Evolutionary conservation across 2,329 filamentous ascomycete species (phyloP).

Genomic region (Ascochyta viciae-villosae): DNA sequence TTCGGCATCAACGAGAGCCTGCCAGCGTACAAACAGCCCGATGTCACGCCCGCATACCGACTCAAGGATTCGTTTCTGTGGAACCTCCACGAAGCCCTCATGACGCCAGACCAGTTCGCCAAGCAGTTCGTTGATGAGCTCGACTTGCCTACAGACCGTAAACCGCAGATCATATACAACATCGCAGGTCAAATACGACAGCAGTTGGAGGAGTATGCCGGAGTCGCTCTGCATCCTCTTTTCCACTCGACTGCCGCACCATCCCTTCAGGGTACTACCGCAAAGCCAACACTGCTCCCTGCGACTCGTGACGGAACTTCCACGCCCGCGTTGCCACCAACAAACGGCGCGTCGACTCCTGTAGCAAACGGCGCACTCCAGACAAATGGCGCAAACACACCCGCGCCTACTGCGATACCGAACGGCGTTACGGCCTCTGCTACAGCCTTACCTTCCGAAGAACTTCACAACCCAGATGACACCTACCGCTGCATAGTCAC

Average conservation of each 20-base stretch:
- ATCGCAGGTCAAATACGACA: slow-evolving; percentile 95
- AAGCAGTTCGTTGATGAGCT: slow-evolving; percentile 88
- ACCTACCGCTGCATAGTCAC: slow-evolving; percentile 93
- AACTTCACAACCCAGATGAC: slow-evolving; percentile 87
- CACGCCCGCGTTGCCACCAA: slow-evolving; percentile 54
- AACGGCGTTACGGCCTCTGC: slow-evolving; percentile 74
- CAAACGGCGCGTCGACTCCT: slow-evolving; percentile 64
- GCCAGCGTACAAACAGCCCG: slow-evolving; percentile 80
- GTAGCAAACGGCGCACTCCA: slow-evolving; percentile 56
- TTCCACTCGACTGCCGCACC: slow-evolving; percentile 69
- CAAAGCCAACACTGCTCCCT: slow-evolving; percentile 46
- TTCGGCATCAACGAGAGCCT: slow-evolving; percentile 72
- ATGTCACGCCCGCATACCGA: slow-evolving; percentile 82
- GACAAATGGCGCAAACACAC: slow-evolving; percentile 53
- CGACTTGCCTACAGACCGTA: slow-evolving; percentile 78
- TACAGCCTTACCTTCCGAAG: slow-evolving; percentile 68
- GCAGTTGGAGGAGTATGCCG: slow-evolving; percentile 94
- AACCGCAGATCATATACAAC: slow-evolving; percentile 70
- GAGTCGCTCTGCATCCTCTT: slow-evolving; percentile 89
- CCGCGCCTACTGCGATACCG: slow-evolving; percentile 56
- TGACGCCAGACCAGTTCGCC: slow-evolving; percentile 97
- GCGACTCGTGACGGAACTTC: slow-evolving; percentile 60
- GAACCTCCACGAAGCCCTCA: slow-evolving; percentile 94
- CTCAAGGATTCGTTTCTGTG: slow-evolving; percentile 96
- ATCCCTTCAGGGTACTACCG: slow-evolving; percentile 39